A percentile compares a stretch with the other conserved stretches of the same genome.
phyloP scores from a whole-genome alignment of 805 yeast genomes.

The Monosporozyma servazzii region DNA sequence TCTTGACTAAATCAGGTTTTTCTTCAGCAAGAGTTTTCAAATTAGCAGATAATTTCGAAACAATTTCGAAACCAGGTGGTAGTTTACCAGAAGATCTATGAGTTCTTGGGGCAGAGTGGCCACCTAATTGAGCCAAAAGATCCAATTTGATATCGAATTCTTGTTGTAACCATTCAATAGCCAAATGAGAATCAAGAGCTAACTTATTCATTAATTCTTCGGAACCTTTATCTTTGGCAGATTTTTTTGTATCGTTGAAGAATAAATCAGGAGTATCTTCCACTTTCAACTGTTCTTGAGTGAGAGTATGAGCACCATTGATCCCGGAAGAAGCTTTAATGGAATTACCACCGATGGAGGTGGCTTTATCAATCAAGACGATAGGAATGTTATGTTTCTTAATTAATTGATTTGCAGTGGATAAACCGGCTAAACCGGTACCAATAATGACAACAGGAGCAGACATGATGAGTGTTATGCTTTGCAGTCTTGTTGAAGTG shows the following conservation, averaged over 20 bases:
- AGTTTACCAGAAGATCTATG: conserved; percentile 58
- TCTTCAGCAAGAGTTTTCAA: conserved; percentile 28
- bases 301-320: conserved; percentile 60
- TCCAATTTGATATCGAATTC: conserved; percentile 54
- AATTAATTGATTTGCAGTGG: conserved; percentile 34
- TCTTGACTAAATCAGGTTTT: conserved; percentile 26
- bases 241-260: conserved; percentile 54
- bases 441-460: conserved; percentile 40
- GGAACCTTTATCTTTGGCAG: conserved; percentile 55
- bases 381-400: conserved; percentile 34
- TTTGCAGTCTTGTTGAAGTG: too few relatives aligned
- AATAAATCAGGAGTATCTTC: conserved; percentile 52
- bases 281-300: conserved; percentile 43
- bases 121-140: conserved; percentile 68
- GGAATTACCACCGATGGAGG: conserved; percentile 48
- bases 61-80: conserved; percentile 54
- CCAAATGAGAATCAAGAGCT: conserved; percentile 52
- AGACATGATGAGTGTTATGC: not conserved
- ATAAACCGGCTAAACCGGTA: conserved; percentile 48
- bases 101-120: conserved; percentile 72
- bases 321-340: conserved; percentile 56
- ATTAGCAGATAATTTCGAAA: conserved; percentile 36
- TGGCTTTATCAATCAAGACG: conserved; percentile 40
- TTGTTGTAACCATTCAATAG: conserved; percentile 65
- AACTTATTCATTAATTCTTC: conserved; percentile 50